Percentiles rank a stretch among this genome's conserved stretches.
phyloP scores from a whole-genome alignment of 495 filamentous ascomycete species.

The Chaetomium cochliodes region DNA sequence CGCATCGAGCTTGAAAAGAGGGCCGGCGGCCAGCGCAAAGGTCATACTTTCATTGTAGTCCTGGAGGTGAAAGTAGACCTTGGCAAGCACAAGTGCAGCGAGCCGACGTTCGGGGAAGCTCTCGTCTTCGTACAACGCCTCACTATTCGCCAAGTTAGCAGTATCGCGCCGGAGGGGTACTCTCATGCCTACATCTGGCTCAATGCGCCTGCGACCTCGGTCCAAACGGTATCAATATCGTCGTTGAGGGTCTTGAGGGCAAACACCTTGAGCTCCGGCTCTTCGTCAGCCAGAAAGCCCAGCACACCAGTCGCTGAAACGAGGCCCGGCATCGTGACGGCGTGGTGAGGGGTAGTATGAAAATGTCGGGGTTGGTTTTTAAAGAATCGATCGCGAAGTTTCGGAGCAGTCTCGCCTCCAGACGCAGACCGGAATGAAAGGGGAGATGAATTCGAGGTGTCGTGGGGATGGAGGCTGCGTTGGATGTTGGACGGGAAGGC shows the following conservation, averaged over 20 bases:
- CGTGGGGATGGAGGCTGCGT: slow-evolving; percentile 14
- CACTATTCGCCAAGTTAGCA: slow-evolving; percentile 52
- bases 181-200: slow-evolving; percentile 77
- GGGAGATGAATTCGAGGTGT: slow-evolving; percentile 12
- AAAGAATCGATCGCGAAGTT: background rate
- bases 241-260: slow-evolving; percentile 92
- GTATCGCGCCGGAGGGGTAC: slow-evolving; percentile 17
- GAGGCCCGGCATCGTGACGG: slow-evolving; percentile 77
- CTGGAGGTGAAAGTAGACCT: slow-evolving; percentile 98
- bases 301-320: slow-evolving; percentile 92
- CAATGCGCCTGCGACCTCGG: slow-evolving; percentile 87
- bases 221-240: slow-evolving; percentile 94
- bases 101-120: slow-evolving; percentile 90
- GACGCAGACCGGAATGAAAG: slow-evolving; percentile 5
- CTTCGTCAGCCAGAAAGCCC: slow-evolving; percentile 92
- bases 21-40: slow-evolving; percentile 92
- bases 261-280: slow-evolving; percentile 87
- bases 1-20: slow-evolving; percentile 88
- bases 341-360: slow-evolving; percentile 3
- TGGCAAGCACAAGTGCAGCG: slow-evolving; percentile 90
- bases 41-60: slow-evolving; percentile 99
- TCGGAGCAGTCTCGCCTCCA: background rate
- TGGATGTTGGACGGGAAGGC: slow-evolving; percentile 5
- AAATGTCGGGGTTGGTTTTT: background rate
- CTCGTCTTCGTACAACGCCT: slow-evolving; percentile 96